Evolutionary conservation across 2,329 filamentous ascomycete genomes (phyloP).

Genomic region (Aspergillus versicolor): DNA sequence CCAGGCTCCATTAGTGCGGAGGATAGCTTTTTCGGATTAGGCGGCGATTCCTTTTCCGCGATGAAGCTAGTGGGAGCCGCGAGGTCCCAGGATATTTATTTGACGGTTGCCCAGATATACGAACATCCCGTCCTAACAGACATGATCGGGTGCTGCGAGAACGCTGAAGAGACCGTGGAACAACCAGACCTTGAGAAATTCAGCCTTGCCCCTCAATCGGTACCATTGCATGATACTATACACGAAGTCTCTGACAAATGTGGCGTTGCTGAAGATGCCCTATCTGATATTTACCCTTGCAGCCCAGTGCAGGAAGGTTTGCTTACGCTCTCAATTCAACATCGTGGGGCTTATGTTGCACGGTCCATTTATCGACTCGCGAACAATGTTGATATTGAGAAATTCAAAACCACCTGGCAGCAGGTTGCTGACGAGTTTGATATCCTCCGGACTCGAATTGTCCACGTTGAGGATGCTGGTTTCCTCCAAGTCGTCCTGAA

Average conservation of each 20-base stretch:
- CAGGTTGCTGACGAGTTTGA: constrained; percentile 44
- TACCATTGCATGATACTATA: constrained; percentile 21
- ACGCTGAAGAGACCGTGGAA: neutral
- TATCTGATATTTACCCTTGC: constrained; percentile 45
- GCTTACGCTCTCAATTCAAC: constrained; percentile 49
- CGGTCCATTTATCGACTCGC: constrained; percentile 46
- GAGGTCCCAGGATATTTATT: constrained; percentile 38
- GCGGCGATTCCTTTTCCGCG: constrained; percentile 49
- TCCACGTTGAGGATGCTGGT: constrained; percentile 37
- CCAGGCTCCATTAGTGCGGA: constrained; percentile 41
- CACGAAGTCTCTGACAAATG: constrained; percentile 33
- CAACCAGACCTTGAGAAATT: constrained; percentile 24
- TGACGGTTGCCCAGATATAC: constrained; percentile 48
- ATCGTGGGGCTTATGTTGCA: constrained; percentile 50
- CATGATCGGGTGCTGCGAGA: constrained; percentile 38
- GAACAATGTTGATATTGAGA: constrained; percentile 37
- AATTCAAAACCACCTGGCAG: constrained; percentile 50
- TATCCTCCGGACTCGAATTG: constrained; percentile 51
- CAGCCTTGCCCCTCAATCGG: constrained; percentile 26
- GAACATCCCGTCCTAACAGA: constrained; percentile 43
- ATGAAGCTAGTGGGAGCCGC: constrained; percentile 48
- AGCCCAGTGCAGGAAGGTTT: constrained; percentile 47
- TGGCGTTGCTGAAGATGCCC: constrained; percentile 24
- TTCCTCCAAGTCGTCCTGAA: constrained; percentile 44
- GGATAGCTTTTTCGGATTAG: constrained; percentile 49